phyloP scores from a whole-genome alignment of 345 rosid genomes.

The Hibiscus syriacus region DNA sequence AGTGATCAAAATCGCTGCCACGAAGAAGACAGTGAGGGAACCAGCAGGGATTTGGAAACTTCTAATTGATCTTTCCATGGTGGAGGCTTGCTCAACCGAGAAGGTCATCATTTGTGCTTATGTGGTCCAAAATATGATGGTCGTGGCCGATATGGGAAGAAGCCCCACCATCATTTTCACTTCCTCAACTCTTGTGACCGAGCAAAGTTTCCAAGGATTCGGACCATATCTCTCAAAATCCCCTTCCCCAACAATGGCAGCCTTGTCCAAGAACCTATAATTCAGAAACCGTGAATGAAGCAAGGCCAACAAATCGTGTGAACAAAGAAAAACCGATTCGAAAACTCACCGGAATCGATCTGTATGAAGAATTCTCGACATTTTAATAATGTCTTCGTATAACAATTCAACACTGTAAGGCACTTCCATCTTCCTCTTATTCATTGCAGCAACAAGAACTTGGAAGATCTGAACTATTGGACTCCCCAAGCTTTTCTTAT shows the following conservation, averaged over 20 bases:
- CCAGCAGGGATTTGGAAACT: slow-evolving; percentile 58
- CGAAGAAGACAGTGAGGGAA: slow-evolving; percentile 52
- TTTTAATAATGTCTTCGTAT: slow-evolving; percentile 44
- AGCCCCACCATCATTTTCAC: slow-evolving; percentile 48
- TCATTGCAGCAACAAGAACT: slow-evolving; percentile 54
- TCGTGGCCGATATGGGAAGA: slow-evolving; percentile 64
- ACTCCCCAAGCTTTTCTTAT: slow-evolving; percentile 69
- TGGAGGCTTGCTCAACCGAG: slow-evolving; percentile 71
- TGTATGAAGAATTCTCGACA: slow-evolving; percentile 48
- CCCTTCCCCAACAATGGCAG: slow-evolving; percentile 34
- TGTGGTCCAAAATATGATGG: slow-evolving; percentile 52
- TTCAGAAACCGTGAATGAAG: not conserved
- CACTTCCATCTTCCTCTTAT: slow-evolving; percentile 38
- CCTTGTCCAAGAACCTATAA: slow-evolving; percentile 55
- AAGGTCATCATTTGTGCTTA: slow-evolving; percentile 67
- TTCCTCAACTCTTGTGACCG: slow-evolving; percentile 56
- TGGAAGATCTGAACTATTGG: slow-evolving; percentile 75
- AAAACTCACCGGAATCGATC: slow-evolving; percentile 47
- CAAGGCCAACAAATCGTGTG: not conserved
- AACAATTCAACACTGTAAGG: slow-evolving; percentile 41
- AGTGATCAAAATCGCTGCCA: slow-evolving; percentile 41
- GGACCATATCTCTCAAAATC: slow-evolving; percentile 22
- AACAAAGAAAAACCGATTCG: not conserved
- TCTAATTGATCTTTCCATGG: slow-evolving; percentile 47
- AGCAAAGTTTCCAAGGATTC: slow-evolving; percentile 45